phyloP scores from a whole-genome alignment of 2,329 filamentous ascomycete species.

The Nigrograna mackinnonii region DNA sequence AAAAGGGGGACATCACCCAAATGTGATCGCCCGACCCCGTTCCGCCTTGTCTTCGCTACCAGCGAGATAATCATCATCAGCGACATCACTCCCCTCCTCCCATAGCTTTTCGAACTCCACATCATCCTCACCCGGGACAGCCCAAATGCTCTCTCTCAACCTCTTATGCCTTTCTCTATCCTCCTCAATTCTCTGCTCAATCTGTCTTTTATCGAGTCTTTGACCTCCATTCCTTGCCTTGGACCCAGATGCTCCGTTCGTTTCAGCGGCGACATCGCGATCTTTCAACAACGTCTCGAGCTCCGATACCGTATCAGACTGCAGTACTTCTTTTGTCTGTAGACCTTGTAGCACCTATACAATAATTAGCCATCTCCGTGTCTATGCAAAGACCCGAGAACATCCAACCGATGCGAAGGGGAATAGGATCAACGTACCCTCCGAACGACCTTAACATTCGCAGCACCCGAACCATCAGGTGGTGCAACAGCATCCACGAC shows the following conservation, averaged over 20 bases:
- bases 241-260: too few relatives aligned
- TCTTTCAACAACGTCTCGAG: constrained; percentile 84
- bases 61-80: constrained; percentile 81
- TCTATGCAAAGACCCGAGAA: not conserved
- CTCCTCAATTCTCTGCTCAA: constrained; percentile 96
- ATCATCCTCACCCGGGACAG: constrained; percentile 66
- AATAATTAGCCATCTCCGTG: not conserved
- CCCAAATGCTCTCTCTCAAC: constrained; percentile 90
- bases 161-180: constrained; percentile 94
- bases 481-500: constrained; percentile 93
- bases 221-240: constrained; percentile 23
- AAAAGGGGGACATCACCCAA: constrained; percentile 18
- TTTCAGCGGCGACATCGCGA: constrained; percentile 66
- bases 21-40: constrained; percentile 52
- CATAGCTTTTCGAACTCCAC: constrained; percentile 78
- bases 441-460: constrained; percentile 90
- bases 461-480: constrained; percentile 81
- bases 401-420: too few relatives aligned
- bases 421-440: too few relatives aligned
- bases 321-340: constrained; percentile 71
- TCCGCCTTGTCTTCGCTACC: constrained; percentile 74
- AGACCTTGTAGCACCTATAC: constrained; percentile 70
- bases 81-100: constrained; percentile 85
- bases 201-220: constrained; percentile 79
- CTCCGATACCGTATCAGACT: constrained; percentile 73